phyloP scores from a whole-genome alignment of 768 basidiomycete species.

The Trametes gibbosa region DNA sequence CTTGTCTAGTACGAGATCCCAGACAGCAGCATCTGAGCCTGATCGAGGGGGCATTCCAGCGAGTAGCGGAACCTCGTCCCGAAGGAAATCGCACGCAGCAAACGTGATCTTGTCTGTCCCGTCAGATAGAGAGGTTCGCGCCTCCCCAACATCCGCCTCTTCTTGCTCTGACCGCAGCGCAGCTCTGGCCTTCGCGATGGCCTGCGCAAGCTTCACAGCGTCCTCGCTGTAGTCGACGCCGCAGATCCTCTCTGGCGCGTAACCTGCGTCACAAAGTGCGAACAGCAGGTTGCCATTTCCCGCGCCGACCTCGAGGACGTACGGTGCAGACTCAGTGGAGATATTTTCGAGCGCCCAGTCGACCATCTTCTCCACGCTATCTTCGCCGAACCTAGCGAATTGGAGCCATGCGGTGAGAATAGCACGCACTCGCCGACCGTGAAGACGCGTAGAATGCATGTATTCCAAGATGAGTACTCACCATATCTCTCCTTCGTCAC shows the following conservation, averaged over 20 bases:
- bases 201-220: conserved; percentile 60
- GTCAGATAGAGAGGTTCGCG: neutral
- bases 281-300: conserved; percentile 80
- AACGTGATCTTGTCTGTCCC: conserved; percentile 42
- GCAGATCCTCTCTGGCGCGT: conserved; percentile 45
- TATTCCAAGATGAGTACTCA: no score
- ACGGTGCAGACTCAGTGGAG: conserved; percentile 42
- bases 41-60: conserved; percentile 14
- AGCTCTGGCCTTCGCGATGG: conserved; percentile 44
- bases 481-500: conserved; percentile 88
- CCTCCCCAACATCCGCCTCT: neutral
- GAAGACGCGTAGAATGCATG: neutral
- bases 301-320: conserved; percentile 72
- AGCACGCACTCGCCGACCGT: no score
- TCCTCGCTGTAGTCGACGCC: conserved; percentile 80
- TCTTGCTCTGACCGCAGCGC: conserved; percentile 6
- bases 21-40: conserved; percentile 30
- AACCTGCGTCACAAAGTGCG: conserved; percentile 66
- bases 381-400: conserved; percentile 76
- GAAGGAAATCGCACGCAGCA: conserved; percentile 62
- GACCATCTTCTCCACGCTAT: conserved; percentile 76
- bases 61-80: conserved; percentile 43
- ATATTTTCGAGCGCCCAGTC: conserved; percentile 62
- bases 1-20: conserved; percentile 82
- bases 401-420: neutral